These are phyloP conservation scores for Beta vulgaris DNA, from an alignment of 148 eudicot genomes.

Conservation along the genomic window DNA sequence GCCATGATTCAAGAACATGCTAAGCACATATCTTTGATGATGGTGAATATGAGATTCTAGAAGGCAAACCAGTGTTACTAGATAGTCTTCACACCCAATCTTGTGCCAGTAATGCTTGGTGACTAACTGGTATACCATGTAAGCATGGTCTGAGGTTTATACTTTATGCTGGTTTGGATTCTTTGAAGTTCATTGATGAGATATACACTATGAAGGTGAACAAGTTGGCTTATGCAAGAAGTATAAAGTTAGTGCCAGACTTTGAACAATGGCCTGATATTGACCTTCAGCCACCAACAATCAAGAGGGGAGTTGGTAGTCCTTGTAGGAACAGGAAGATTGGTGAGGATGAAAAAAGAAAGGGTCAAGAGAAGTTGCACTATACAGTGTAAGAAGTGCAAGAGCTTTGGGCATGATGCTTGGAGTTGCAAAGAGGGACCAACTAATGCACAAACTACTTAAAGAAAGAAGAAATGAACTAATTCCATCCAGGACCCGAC, in stretches of 20 bases:
- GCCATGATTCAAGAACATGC: neutral
- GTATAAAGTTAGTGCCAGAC: neutral
- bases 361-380: too few relatives aligned
- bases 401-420: too few relatives aligned
- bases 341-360: too few relatives aligned
- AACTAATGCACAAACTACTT: too few relatives aligned
- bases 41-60: neutral
- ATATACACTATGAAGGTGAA: neutral
- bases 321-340: too few relatives aligned
- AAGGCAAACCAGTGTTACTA: too few relatives aligned
- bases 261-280: neutral
- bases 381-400: too few relatives aligned
- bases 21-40: neutral
- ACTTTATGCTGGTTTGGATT: neutral
- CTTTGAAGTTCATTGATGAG: neutral
- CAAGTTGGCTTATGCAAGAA: neutral
- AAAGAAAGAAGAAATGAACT: too few relatives aligned
- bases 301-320: too few relatives aligned
- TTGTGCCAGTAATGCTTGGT: neutral
- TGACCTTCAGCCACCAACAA: neutral
- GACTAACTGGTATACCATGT: neutral
- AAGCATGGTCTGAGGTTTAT: neutral
- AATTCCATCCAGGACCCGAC: too few relatives aligned
- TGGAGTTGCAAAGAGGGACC: too few relatives aligned
- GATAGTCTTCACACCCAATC: too few relatives aligned